Base-by-base conservation (phyloP, 345 rosid genomes). In the Salix caprea region DNA sequence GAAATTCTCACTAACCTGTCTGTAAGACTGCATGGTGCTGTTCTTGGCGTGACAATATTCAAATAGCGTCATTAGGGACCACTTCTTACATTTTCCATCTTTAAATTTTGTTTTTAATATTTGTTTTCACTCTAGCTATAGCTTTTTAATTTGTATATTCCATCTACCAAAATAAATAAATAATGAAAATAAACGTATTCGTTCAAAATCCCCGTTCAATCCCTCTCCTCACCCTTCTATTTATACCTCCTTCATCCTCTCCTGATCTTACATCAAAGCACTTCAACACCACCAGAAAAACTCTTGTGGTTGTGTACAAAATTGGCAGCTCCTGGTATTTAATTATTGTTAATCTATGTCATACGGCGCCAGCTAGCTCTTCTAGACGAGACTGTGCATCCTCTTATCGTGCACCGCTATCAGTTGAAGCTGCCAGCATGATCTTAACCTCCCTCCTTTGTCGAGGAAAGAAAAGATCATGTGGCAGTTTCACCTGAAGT, bases 391-490 rank as follows among this genome's bases (percentile, higher is more conserved):
- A 30, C 18, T 23, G 36, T 44, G 37, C 46, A 28, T 52, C 44
- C 40, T 54, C 56, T 54, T 14, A 67, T 67, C 77, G 81, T 73
- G 77, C 71, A 78, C 84, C 85, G 81, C 77, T 87, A 86, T 84
- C 97, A 80, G 98, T 83, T 94, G 97, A 94, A 94, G 98, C 98
- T 94, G 98, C 97, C 98, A 94, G 98, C 98, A 91, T 94, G 98
- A 94, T 94, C 86, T 80, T 23, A 69, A 62, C 65, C 62, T 58
- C 36, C 67, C 69, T 77, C 71, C 62, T 36, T 28, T 7, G 24
- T 30, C 28, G 79, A 77, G 83, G 76, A 75, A 67, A 71, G 80
- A 80, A 67, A 85, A 93, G 96, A 93, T 93, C 97, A 90, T 93
- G 81, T 86, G 90, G 97, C 89, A 85, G 92, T 85, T 91, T 93